Conservation (phyloP, 352 stramenopile species). For the Globisporangium nagaii region DNA sequence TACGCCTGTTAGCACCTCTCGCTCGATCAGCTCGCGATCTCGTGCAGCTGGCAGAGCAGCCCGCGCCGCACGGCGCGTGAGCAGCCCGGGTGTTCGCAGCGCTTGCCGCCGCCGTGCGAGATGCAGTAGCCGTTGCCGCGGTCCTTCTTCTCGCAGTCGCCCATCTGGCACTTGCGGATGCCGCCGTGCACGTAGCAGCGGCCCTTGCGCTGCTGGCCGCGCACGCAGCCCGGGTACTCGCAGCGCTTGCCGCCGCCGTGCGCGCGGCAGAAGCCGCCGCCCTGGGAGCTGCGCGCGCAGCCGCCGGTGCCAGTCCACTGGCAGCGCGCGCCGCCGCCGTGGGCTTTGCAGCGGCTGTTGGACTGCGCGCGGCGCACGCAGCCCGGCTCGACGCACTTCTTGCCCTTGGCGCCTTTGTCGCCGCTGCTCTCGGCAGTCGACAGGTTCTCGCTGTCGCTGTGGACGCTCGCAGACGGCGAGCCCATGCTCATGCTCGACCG, state of each 20-base stretch:
- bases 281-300: conserved; percentile 68
- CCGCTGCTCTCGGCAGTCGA: conserved; percentile 4
- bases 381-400: conserved; percentile 60
- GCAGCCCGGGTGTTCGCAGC: conserved; percentile 19
- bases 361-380: conserved; percentile 69
- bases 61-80: conserved; percentile 24
- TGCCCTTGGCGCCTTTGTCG: conserved; percentile 42
- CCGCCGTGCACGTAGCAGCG: conserved; percentile 81
- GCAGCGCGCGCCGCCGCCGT: conserved; percentile 66
- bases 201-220: conserved; percentile 77
- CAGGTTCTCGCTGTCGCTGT: background rate
- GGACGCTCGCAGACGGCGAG: background rate
- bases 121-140: conserved; percentile 63
- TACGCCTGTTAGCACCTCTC: background rate
- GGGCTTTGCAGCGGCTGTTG: conserved; percentile 81
- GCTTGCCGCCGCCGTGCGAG: conserved; percentile 31
- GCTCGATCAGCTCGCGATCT: conserved; percentile 5
- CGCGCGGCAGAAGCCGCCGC: conserved; percentile 69
- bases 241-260: conserved; percentile 82
- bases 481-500: background rate
- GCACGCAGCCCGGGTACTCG: conserved; percentile 60
- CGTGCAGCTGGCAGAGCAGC: conserved; percentile 23
- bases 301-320: conserved; percentile 55
- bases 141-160: conserved; percentile 81
- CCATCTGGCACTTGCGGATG: conserved; percentile 75